Evolutionary conservation across 2,329 filamentous ascomycete genomes (phyloP), one percentile per base, ranked within the genome.

Genomic region (Neonectria ditissima): DNA sequence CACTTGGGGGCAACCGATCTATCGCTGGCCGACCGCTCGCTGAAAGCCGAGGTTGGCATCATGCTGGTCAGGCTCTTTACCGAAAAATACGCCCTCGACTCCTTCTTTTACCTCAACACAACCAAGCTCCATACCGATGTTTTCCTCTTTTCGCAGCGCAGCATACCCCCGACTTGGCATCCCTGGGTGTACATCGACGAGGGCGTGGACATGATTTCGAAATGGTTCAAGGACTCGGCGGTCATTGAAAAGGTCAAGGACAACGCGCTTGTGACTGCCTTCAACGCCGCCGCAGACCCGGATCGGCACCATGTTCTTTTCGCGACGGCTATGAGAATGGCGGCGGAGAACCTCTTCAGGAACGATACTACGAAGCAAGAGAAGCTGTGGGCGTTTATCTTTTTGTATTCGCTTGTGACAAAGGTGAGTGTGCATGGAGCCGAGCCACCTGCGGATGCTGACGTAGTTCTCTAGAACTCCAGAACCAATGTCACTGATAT

Each of bases 191-290:
- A 45, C 5, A n/a, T 13, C 8, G 20, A 57, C 16, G 13, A 44
- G 16, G 52, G 52, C 2, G 22, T 47, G 6, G 41, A 60, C 5
- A 32, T 11, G 4, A 18, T 66, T 4, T 4, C 51, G n/a, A 60
- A 55, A 37, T 66, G 63, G 63, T 50, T 66, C 32, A 55, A 55
- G n/a, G 63, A 63, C 37, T 65, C 63, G 20, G 59, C 63, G 5
- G 63, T 62, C 5, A 59, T 62, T 26, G 59, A 62, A 20, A 58
- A 53, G 14, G 59, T 63, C 30, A 63, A 60, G 24, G 55, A 62
- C 10, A 24, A 41, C 10, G 51, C 63, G 1, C 11, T 65, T 26
- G 45, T 65, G 8, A 28, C 22, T 2, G 45, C 41, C 4, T 57
- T 63, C 32, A 63, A 63, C 30, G 9, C 30, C 11, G 45, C n/a